Evolutionary conservation across 1,139 yeast genomes (phyloP).

Genomic region (Hanseniaspora gamundiae): DNA sequence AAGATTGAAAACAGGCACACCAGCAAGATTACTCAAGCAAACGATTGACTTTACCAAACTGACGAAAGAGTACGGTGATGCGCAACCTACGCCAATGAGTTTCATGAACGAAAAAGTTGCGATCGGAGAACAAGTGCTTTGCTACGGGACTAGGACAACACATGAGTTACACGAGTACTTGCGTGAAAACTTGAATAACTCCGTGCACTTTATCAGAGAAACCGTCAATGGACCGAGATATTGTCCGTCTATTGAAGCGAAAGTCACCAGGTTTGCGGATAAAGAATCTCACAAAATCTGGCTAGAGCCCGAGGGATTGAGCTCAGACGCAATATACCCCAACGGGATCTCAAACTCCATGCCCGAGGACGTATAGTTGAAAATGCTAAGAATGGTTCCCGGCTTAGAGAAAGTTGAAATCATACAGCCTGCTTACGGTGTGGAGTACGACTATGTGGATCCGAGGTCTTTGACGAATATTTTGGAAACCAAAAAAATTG

Average conservation of each 20-base stretch:
- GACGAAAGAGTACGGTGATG: slow-evolving; percentile 63
- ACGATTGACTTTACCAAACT: slow-evolving; percentile 57
- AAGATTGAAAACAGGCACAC: slow-evolving; percentile 92
- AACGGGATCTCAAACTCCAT: slow-evolving; percentile 93
- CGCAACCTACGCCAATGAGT: slow-evolving; percentile 83
- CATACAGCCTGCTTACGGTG: slow-evolving; percentile 96
- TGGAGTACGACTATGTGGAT: slow-evolving; percentile 91
- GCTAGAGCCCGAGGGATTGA: slow-evolving; percentile 94
- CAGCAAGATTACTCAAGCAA: slow-evolving; percentile 68
- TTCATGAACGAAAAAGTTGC: slow-evolving; percentile 59
- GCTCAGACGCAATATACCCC: slow-evolving; percentile 79
- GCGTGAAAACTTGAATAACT: slow-evolving; percentile 57
- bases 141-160: slow-evolving; percentile 74
- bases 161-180: slow-evolving; percentile 61
- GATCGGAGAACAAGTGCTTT: slow-evolving; percentile 48
- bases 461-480: slow-evolving; percentile 76
- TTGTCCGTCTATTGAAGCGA: slow-evolving; percentile 93
- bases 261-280: slow-evolving; percentile 68
- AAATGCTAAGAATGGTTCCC: slow-evolving; percentile 63
- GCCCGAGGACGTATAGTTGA: slow-evolving; percentile 85
- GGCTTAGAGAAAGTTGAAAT: slow-evolving; percentile 83
- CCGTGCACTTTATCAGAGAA: slow-evolving; percentile 75
- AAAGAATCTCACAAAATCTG: slow-evolving; percentile 72
- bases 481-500: slow-evolving; percentile 67
- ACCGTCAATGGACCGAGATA: slow-evolving; percentile 94